Conservation (phyloP, 73 alveolate genomes). For the Urostyla sp. region DNA sequence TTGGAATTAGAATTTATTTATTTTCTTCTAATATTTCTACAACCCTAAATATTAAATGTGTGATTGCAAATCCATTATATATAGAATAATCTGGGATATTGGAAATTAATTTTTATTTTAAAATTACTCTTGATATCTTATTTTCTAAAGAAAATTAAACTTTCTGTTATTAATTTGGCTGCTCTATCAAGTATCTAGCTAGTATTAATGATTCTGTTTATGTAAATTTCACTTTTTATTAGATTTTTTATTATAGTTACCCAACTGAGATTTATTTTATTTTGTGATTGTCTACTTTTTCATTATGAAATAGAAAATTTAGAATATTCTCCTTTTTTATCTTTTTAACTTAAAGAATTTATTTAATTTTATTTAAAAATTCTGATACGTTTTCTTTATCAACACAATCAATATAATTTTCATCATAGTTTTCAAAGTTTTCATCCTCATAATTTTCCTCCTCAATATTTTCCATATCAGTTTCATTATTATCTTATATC, state of each 20-base stretch:
- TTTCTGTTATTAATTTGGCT: not conserved
- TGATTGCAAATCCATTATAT: conserved; percentile 27
- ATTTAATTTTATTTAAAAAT: not conserved
- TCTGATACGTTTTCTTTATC: not conserved
- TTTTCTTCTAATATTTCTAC: conserved; percentile 6
- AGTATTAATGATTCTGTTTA: not conserved
- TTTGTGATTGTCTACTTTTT: not conserved
- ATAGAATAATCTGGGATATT: not conserved
- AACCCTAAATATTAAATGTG: not conserved
- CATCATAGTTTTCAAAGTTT: conserved; percentile 24
- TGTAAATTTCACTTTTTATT: not conserved
- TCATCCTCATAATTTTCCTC: conserved; percentile 39
- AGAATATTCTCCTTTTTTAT: not conserved
- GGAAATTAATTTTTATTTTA: not conserved
- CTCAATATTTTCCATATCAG: not conserved
- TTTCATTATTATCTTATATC: not conserved
- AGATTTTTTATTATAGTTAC: not conserved
- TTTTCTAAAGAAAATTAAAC: not conserved
- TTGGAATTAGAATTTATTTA: not conserved
- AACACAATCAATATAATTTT: conserved; percentile 9
- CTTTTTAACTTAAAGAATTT: conserved; percentile 5
- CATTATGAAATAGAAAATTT: not conserved
- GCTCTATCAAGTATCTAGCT: conserved; percentile 18
- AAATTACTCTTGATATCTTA: not conserved
- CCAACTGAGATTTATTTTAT: not conserved